Evolutionary conservation across 805 yeast genomes (phyloP), one percentile per base, ranked within the genome.

Genomic region (Barnettozyma populi): DNA sequence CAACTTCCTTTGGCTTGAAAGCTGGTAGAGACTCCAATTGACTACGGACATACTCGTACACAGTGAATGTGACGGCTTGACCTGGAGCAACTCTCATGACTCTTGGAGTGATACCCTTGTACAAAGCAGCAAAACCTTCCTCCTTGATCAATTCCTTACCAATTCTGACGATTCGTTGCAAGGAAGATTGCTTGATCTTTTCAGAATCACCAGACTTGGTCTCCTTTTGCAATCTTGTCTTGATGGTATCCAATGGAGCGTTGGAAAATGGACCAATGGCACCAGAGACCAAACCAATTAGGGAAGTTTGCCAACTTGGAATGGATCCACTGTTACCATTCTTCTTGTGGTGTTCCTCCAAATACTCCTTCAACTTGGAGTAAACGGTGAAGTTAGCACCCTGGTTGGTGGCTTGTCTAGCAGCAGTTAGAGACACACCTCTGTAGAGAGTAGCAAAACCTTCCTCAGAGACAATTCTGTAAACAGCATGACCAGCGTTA

Each of bases 81-180:
- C 99, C 99, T 21, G 99, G 97, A 11, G 99, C 99, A 45, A 92
- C 99, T 72, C 99, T 85, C 95, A 92, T 90, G 58, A 92, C 92
- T 73, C 99, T 84, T 59, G 99, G 99, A 21, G 97, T 90, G 64
- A 92, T 92, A 72, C 99, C 99, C 66, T 92, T 88, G 75, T 92
- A 92, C 66, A 92, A 78, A 37, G 96, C 95, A 46, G 78, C 75
- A 56, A 82, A 72, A 57, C 99, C 99, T 70, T 90, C 96, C 72
- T 89, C 95, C 64, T 81, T 82, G 56, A 90, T 72, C 67, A 92
- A 76, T 61, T 84, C 90, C 42, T 72, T 71, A 51, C 95, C 88
- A 61, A 94, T 92, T 65, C 90, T 78, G 35, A 76, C 69, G 59
- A 92, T 90, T 69, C 96, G 80, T 47, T 78, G 80, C 67, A 88